Percentiles rank a stretch among this genome's conserved stretches.
These are phyloP conservation scores for Aspergillus quadricinctus DNA, from an alignment of 2,329 filamentous ascomycete genomes.

Conservation along the genomic window DNA sequence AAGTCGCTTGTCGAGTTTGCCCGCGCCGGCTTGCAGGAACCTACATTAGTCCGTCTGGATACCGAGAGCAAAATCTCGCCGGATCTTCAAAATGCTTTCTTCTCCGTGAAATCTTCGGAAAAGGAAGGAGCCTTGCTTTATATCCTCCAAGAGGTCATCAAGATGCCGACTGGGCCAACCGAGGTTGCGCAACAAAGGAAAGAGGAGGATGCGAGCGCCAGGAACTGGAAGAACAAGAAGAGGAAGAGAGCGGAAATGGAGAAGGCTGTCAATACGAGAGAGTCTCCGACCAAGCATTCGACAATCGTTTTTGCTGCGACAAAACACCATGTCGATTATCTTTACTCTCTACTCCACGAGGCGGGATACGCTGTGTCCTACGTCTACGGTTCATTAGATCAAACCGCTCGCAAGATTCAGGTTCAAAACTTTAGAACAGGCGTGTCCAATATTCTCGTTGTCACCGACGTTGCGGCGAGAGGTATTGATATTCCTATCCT, in stretches of 20 bases:
- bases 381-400: conserved; percentile 90
- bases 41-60: conserved; percentile 82
- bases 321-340: conserved; percentile 95
- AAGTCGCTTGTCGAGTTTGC: conserved; percentile 96
- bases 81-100: conserved; percentile 92
- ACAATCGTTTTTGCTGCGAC: conserved; percentile 94
- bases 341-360: conserved; percentile 71
- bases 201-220: conserved; percentile 43
- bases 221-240: conserved; percentile 41
- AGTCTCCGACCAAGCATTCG: conserved; percentile 80
- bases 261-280: conserved; percentile 50
- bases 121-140: conserved; percentile 91
- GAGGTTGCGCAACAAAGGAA: conserved; percentile 45
- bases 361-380: conserved; percentile 88
- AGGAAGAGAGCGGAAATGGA: conserved; percentile 47
- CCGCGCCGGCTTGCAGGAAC: conserved; percentile 86
- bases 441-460: conserved; percentile 82
- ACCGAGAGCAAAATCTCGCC: conserved; percentile 95
- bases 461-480: conserved; percentile 92
- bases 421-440: conserved; percentile 85
- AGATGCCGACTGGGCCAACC: conserved; percentile 71
- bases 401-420: conserved; percentile 86
- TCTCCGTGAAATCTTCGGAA: conserved; percentile 84
- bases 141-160: conserved; percentile 85
- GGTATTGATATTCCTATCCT: conserved; percentile 97